Base-by-base conservation (phyloP, 192 early-diverging fungal species). In the Haplosporangium gracile region DNA sequence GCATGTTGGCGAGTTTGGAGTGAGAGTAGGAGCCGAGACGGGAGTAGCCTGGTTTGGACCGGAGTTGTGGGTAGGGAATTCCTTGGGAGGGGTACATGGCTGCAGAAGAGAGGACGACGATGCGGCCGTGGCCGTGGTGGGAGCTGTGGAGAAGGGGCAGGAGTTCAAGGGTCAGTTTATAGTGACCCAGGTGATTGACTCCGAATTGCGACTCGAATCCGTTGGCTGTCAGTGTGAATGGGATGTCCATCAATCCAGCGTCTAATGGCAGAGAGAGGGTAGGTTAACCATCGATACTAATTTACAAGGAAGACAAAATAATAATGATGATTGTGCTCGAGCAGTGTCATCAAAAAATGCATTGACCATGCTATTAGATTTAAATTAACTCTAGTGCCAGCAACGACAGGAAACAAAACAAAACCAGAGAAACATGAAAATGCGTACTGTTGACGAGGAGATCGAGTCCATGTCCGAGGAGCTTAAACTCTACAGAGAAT, bases 401-500 rank as follows among this genome's bases (percentile, higher is more conserved):
- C 24, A 18, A 51, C 13, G 3, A 51, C 24, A 57, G 10, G 10
- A 71, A 40, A 6, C 36, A 36, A 36, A 20, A 39, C 15, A 9
- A 47, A n/a, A 49, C 18, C 18, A 15, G 10, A 9, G 32, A n/a
- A 22, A 34, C 18, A 36, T 4, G 39, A 51, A 24, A 13, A 38
- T 73, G 51, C 74, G 74, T 75, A 75, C 74, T 75, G 55, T 75
- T 75, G 55, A 75, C 34, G 39, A 75, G 74, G 55, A 75, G 53
- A 60, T 75, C 74, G 13, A 75, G 74, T 20, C 36, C 29, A 16
- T 24, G 22, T 32, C 49, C 49, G 4, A 32, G 74, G 20, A 45
- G 49, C 32, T 60, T 75, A 39, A 60, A 75, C 34, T 60, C 55
- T 9, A 60, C 24, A 16, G 55, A 15, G 24, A 75, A 75, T 2